Base-by-base conservation (phyloP, 2,329 filamentous ascomycete species). In the Claviceps monticola region DNA sequence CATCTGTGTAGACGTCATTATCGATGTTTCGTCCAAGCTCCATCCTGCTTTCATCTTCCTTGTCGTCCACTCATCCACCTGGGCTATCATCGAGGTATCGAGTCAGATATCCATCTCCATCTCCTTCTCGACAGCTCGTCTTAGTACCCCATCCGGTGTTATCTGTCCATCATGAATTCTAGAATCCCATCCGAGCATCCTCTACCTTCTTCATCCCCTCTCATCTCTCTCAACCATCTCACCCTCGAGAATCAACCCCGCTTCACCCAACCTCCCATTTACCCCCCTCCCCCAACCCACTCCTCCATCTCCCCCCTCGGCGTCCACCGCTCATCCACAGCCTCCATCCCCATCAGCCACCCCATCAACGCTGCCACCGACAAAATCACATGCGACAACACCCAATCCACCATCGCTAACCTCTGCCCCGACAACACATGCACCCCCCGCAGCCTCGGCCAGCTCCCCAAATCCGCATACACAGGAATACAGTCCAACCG, bases 401-500 rank as follows among this genome's bases (percentile, higher is more conserved):
- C 17, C 49, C 51, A 52, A 42, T 56, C 55, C 16, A 48, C 39
- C n/a, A 45, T 39, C 34, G 37, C 46, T 21, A 54, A 37, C 4
- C 14, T 38, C 26, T 49, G 49, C 23, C 45, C 34, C 16, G 51
- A 34, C 42, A 49, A 26, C 11, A 44, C 43, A 17, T 51, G 36
- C 29, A 13, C 36, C 39, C 26, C 52, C 43, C 53, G 49, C 14
- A 52, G 46, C 46, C 49, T 46, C 3, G 54, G n/a, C 0, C 17
- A 19, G 41, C 41, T 43, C 0, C 51, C 55, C 0, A 29, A 29
- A 1, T 64, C 59, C 0, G 62, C 1, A 17, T 65, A 56, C 0
- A 64, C 64, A 0, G 63, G 64, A 0, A 64, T 49, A 21, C 66
- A 66, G 37, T 66, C 64, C 13, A 66, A 51, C 1, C 41, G 13